phyloP scores from a whole-genome alignment of 2,329 filamentous ascomycete species.

The Epichloe festucae region DNA sequence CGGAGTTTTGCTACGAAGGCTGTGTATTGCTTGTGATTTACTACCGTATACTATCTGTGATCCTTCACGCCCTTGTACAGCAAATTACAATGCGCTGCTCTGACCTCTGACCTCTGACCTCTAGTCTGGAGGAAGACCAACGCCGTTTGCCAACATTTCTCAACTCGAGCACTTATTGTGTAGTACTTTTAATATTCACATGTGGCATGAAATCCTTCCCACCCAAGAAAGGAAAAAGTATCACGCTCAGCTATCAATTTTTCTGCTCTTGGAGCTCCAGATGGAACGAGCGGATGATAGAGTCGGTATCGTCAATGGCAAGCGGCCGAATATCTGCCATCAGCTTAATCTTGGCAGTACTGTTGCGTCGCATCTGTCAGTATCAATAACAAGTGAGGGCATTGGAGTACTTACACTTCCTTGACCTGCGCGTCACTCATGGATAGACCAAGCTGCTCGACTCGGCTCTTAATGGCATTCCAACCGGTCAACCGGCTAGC shows the following conservation, averaged over 20 bases:
- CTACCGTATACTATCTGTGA: neutral
- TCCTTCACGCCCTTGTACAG: neutral
- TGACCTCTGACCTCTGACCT: neutral
- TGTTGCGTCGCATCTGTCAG: constrained; percentile 17
- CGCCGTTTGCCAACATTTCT: neutral
- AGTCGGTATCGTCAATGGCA: constrained; percentile 79
- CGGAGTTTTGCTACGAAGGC: too few species aligned
- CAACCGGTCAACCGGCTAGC: constrained; percentile 55
- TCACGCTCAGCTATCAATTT: neutral
- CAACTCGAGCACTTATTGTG: neutral
- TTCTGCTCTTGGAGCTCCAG: constrained; percentile 17
- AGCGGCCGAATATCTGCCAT: constrained; percentile 76
- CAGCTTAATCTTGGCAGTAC: constrained; percentile 68
- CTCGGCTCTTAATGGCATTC: constrained; percentile 90
- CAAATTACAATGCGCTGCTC: neutral
- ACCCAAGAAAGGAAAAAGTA: neutral
- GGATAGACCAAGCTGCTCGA: constrained; percentile 65
- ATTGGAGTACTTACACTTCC: constrained; percentile 16
- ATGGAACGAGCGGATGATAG: constrained; percentile 74
- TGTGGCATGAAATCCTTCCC: neutral
- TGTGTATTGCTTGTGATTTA: too few species aligned
- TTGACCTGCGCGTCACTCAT: constrained; percentile 21
- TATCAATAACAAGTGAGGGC: neutral
- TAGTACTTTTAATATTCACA: neutral
- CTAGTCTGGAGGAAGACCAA: neutral